phyloP scores from a whole-genome alignment of 2,329 filamentous ascomycete species.

The Hypoxylon sp. region DNA sequence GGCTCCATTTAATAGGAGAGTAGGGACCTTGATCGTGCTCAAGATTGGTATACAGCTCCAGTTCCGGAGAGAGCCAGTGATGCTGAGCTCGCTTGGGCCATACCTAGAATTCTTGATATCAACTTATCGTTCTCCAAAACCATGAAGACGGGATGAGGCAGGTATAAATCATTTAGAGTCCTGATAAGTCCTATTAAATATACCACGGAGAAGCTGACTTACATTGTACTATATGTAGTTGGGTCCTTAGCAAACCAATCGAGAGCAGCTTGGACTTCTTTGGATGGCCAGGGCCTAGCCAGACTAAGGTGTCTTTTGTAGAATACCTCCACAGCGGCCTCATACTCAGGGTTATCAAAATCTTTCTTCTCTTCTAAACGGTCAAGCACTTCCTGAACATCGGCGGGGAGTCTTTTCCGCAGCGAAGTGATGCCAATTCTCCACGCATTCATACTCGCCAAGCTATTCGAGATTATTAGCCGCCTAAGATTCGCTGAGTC shows the following conservation, averaged over 20 bases:
- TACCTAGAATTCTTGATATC: conserved; percentile 3
- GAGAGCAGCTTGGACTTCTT: conserved; percentile 50
- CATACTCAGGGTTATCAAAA: conserved; percentile 50
- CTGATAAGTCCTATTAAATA: not conserved
- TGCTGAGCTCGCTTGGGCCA: conserved; percentile 9
- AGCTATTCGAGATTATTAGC: conserved; percentile 49
- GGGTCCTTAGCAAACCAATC: conserved; percentile 51
- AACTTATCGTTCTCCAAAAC: not conserved
- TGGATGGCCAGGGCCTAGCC: conserved; percentile 49
- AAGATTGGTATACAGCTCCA: conserved; percentile 32
- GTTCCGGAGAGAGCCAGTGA: conserved; percentile 36
- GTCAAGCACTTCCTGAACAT: conserved; percentile 44
- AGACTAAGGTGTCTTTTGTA: conserved; percentile 51
- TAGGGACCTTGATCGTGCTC: conserved; percentile 42
- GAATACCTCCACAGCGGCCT: conserved; percentile 51
- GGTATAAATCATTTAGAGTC: too few relatives aligned
- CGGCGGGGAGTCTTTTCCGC: conserved; percentile 40
- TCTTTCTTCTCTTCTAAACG: conserved; percentile 45
- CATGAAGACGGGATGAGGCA: too few relatives aligned
- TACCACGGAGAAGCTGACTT: conserved; percentile 27
- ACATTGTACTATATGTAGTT: conserved; percentile 53
- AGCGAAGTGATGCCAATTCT: conserved; percentile 28
- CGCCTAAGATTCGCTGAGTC: conserved; percentile 43
- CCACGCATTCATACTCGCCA: conserved; percentile 51
- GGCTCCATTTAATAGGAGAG: conserved; percentile 53